Evolutionary conservation across 192 early-diverging fungal species (phyloP).

Genomic region (Coemansia sp.): DNA sequence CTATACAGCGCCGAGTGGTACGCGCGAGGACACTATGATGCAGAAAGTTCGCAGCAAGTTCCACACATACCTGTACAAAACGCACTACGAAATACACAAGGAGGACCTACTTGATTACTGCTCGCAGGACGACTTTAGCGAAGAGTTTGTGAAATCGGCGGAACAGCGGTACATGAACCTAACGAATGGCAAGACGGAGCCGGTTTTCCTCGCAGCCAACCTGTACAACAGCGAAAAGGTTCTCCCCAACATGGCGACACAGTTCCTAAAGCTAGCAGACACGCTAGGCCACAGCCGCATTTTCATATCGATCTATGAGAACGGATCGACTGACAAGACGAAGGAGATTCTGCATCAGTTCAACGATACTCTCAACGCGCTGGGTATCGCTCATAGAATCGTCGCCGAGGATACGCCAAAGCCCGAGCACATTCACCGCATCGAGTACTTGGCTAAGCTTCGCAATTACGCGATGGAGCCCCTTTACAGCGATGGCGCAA

Average conservation of each 20-base stretch:
- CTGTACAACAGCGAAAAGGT: slow-evolving; percentile 45
- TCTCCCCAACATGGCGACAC: slow-evolving; percentile 40
- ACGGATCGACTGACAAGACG: slow-evolving; percentile 47
- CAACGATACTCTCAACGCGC: not conserved
- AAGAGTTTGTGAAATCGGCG: slow-evolving; percentile 10
- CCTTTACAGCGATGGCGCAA: slow-evolving; percentile 7
- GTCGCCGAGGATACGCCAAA: slow-evolving; percentile 4
- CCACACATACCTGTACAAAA: not conserved
- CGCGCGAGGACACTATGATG: not conserved
- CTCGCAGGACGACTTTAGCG: not conserved
- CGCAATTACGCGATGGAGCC: slow-evolving; percentile 52
- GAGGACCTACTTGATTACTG: slow-evolving; percentile 20
- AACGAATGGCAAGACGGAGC: not conserved
- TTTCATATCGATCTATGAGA: slow-evolving; percentile 54
- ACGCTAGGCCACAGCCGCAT: slow-evolving; percentile 28
- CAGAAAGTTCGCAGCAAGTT: not conserved
- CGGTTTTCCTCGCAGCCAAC: slow-evolving; percentile 40
- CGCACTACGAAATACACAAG: not conserved
- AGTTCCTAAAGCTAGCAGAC: slow-evolving; percentile 31
- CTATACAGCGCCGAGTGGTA: not conserved
- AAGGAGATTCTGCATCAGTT: slow-evolving; percentile 32
- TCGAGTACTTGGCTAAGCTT: slow-evolving; percentile 48
- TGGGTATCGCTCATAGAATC: slow-evolving; percentile 34
- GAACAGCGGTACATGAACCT: slow-evolving; percentile 18
- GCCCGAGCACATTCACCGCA: slow-evolving; percentile 22